Base-by-base conservation (phyloP, 371 early-diverging fungal genomes). In the Actinomucor elegans region DNA sequence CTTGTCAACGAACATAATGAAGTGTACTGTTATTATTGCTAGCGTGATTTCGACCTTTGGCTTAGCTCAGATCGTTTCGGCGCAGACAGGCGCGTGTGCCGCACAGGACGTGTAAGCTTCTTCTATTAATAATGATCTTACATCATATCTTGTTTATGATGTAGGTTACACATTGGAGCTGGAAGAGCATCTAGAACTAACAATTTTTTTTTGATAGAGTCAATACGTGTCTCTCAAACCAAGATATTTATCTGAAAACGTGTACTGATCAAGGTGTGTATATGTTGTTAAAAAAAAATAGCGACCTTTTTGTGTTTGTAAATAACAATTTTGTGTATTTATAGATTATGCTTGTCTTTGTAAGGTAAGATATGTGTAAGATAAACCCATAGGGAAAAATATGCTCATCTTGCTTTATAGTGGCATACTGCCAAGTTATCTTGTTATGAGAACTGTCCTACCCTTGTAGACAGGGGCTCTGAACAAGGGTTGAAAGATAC, bases 101-200 rank as follows among this genome's bases (percentile, higher is more conserved):
- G 71, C 53, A 27, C 67, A 66, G 24, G 41, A 60, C 21, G 61
- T 70, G 71, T 70, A 64, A 36, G 67, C 37, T 21, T 47, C 15
- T 23, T 34, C 15, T 26, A 15, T 36, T 24, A 3, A 26, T 1
- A 15, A n/a, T 17, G 17, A 11, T 10, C n/a, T n/a, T n/a, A n/a
- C n/a, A n/a, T n/a, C n/a, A n/a, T n/a, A n/a, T n/a, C n/a, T n/a
- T n/a, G n/a, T 5, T 38, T 4, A 9, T 24, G 41, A 24, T 41
- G 41, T 41, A 3, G 21, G 43, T 43, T 43, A 43, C 37, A 31
- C 11, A 40, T 12, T 31, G 15, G 24, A 2, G 21, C 12, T n/a
- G 43, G 8, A 24, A 10, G 7, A 33, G 8, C 24, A 15, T 26
- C 42, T 18, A 14, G 1, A n/a, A n/a, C n/a, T n/a, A n/a, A n/a